A percentile compares a stretch with the other conserved stretches of the same genome.
phyloP scores from a whole-genome alignment of 164 flowering plant genomes.

The Buxus sempervirens region DNA sequence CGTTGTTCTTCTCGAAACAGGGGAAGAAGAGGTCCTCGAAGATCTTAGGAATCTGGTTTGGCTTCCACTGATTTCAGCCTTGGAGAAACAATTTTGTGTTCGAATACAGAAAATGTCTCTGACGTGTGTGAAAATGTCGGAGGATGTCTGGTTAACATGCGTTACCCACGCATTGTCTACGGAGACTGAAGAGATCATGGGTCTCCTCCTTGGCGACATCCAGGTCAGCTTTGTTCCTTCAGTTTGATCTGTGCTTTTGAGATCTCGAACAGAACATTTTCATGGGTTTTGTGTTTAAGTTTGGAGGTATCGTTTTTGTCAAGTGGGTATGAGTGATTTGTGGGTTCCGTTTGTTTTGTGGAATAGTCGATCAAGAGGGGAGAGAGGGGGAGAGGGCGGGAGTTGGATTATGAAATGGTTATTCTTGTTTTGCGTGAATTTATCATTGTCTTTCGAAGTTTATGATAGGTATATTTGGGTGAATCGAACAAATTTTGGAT shows the following conservation, averaged over 20 bases:
- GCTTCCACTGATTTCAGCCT: not conserved
- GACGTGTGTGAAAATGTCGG: slow-evolving; percentile 81
- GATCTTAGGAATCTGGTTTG: not conserved
- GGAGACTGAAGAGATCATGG: slow-evolving; percentile 97
- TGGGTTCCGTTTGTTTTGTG: no score
- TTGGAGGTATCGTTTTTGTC: not conserved
- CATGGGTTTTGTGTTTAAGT: not conserved
- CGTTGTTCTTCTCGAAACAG: not conserved
- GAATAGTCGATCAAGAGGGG: no score
- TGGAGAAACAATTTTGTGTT: not conserved
- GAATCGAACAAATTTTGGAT: no score
- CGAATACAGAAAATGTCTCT: slow-evolving; percentile 44
- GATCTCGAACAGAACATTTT: no score
- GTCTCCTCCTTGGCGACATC: slow-evolving; percentile 93
- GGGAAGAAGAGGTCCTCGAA: not conserved
- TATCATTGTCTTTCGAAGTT: no score
- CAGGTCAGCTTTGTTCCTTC: slow-evolving; percentile 37
- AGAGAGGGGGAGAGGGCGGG: no score
- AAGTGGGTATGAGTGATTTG: not conserved
- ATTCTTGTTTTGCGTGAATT: no score
- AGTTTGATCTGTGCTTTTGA: not conserved
- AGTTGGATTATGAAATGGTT: no score
- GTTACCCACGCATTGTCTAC: slow-evolving; percentile 91
- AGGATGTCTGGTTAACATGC: slow-evolving; percentile 93
- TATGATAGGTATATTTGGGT: no score